phyloP scores from a whole-genome alignment of 345 rosid genomes.

The Euphorbia tirucalli region DNA sequence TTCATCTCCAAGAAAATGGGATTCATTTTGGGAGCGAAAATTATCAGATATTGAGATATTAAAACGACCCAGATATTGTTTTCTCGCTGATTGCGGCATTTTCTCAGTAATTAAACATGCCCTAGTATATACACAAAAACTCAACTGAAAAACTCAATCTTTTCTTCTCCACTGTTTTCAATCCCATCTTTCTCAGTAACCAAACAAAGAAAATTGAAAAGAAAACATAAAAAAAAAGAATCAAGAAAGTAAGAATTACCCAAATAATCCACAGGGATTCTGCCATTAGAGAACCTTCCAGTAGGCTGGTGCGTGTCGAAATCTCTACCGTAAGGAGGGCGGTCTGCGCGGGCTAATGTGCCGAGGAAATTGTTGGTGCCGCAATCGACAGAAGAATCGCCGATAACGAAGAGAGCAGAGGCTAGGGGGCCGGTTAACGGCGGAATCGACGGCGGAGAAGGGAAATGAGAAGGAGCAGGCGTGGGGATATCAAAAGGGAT shows the following conservation, averaged over 20 bases:
- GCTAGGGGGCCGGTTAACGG: constrained; percentile 31
- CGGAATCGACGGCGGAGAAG: not conserved
- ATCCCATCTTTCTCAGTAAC: not conserved
- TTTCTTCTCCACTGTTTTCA: no score
- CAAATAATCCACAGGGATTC: constrained; percentile 87
- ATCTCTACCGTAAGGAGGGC: constrained; percentile 89
- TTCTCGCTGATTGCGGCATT: not conserved
- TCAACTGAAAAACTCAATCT: not conserved
- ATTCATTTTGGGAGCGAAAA: no score
- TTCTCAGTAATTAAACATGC: constrained; percentile 11
- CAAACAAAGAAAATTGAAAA: not conserved
- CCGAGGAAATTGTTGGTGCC: constrained; percentile 85
- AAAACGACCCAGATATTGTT: not conserved
- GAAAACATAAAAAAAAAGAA: not conserved
- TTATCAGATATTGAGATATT: not conserved
- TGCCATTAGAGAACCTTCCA: constrained; percentile 87
- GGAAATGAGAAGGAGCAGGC: constrained; percentile 12
- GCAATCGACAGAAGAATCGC: constrained; percentile 84
- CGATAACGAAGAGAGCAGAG: constrained; percentile 73
- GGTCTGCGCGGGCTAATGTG: constrained; percentile 91
- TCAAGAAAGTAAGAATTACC: constrained; percentile 37
- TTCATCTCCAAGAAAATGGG: not conserved
- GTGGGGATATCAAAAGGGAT: constrained; percentile 11
- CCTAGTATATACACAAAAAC: not conserved
- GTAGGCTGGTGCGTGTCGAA: constrained; percentile 80